Evolutionary conservation across 192 early-diverging fungal species (phyloP).

Genomic region (Obelidium mucronatum): DNA sequence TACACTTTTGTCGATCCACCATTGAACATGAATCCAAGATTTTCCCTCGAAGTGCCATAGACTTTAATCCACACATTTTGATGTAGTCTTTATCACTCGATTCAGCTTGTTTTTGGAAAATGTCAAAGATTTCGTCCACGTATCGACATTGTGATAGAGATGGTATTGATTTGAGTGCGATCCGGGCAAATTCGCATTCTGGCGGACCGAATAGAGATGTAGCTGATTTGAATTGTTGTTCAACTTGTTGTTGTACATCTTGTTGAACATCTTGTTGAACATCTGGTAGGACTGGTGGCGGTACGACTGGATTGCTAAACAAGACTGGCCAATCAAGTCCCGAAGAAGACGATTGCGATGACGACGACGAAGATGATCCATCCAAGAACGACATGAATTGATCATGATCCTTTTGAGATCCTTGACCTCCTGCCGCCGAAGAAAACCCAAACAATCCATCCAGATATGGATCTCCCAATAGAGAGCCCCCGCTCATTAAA

Average conservation of each 20-base stretch:
- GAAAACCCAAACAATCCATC: background rate
- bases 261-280: background rate
- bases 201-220: slow-evolving; percentile 16
- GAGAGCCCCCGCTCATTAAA: too few relatives aligned
- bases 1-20: slow-evolving; percentile 14
- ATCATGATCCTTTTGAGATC: background rate
- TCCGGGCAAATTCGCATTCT: background rate
- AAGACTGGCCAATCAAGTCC: background rate
- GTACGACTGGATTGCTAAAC: too few relatives aligned
- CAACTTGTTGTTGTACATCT: too few relatives aligned
- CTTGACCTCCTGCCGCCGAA: background rate
- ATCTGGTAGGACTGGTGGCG: too few relatives aligned
- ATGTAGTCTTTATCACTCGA: background rate
- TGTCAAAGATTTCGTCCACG: slow-evolving; percentile 18
- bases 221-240: background rate
- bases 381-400: too few relatives aligned
- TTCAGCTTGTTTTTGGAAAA: background rate
- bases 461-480: background rate
- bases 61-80: background rate
- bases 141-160: slow-evolving; percentile 3
- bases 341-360: too few relatives aligned
- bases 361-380: too few relatives aligned
- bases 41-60: background rate
- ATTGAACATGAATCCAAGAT: background rate
- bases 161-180: background rate